phyloP scores from a whole-genome alignment of 805 yeast species.

The Hanseniaspora singularis region DNA sequence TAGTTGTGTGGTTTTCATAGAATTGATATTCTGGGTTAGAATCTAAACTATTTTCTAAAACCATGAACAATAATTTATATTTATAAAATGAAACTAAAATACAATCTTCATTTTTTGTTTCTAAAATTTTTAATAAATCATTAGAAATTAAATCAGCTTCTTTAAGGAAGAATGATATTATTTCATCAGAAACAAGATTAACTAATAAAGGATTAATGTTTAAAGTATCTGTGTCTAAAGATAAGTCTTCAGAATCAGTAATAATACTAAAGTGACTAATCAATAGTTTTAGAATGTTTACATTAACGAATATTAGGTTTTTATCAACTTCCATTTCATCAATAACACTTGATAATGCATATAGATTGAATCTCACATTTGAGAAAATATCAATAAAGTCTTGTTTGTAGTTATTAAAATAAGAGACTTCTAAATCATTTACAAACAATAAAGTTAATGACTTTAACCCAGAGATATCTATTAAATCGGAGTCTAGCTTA shows the following conservation, averaged over 20 bases:
- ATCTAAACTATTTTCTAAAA: not conserved
- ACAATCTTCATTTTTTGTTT: not conserved
- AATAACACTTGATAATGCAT: not conserved
- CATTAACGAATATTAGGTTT: not conserved
- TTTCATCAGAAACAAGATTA: not conserved
- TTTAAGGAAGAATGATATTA: not conserved
- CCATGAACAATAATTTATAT: not conserved
- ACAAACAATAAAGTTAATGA: too few relatives aligned
- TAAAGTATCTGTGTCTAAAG: not conserved
- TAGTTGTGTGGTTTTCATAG: not conserved
- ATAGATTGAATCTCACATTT: too few relatives aligned
- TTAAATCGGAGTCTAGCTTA: too few relatives aligned
- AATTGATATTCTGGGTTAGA: not conserved
- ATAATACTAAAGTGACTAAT: conserved; percentile 7
- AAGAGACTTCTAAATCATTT: too few relatives aligned
- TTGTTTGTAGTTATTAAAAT: too few relatives aligned
- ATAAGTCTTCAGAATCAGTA: not conserved
- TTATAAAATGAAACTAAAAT: conserved; percentile 1
- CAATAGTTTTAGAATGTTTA: not conserved
- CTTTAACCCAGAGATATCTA: too few relatives aligned
- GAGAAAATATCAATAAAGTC: too few relatives aligned
- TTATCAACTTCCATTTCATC: not conserved
- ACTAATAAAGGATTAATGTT: too few relatives aligned
- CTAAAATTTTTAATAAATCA: not conserved
- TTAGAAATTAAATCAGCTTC: too few relatives aligned